These are phyloP conservation scores for Moesziomyces aphidis DNA, from an alignment of 1,284 basidiomycete species.

Conservation along the genomic window DNA sequence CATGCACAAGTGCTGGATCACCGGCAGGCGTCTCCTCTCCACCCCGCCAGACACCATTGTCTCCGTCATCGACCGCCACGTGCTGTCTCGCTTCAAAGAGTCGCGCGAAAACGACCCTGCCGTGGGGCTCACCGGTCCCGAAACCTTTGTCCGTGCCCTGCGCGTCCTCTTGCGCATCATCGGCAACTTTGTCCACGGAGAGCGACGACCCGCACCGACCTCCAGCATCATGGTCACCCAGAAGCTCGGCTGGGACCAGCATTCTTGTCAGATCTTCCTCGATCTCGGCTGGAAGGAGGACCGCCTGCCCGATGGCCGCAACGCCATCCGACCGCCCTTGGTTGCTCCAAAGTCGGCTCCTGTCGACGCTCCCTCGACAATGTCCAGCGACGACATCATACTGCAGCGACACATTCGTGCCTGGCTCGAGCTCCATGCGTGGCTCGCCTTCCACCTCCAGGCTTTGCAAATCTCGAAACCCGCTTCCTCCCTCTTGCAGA, in stretches of 20 bases:
- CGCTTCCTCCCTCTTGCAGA: conserved; percentile 5
- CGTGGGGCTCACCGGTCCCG: conserved; percentile 29
- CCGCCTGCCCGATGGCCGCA: conserved; percentile 34
- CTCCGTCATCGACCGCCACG: conserved; percentile 25
- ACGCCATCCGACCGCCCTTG: conserved; percentile 19
- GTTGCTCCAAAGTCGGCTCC: not conserved
- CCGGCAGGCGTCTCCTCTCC: conserved; percentile 28
- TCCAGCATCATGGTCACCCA: conserved; percentile 26
- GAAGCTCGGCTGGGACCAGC: conserved; percentile 47
- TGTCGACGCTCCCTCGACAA: not conserved
- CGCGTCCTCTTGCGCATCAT: conserved; percentile 35
- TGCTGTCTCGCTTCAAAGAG: conserved; percentile 33
- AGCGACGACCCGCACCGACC: conserved; percentile 31
- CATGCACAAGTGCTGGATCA: conserved; percentile 35
- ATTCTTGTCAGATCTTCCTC: conserved; percentile 30
- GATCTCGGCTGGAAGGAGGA: conserved; percentile 34
- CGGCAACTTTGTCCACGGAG: conserved; percentile 50
- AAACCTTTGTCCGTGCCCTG: conserved; percentile 39
- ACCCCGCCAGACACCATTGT: conserved; percentile 42
- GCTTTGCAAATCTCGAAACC: conserved; percentile 17
- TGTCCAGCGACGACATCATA: not conserved
- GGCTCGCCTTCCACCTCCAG: conserved; percentile 32
- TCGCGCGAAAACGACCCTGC: conserved; percentile 32
- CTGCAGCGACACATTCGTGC: conserved; percentile 37
- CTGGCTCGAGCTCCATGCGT: conserved; percentile 50